These are phyloP conservation scores for Rachicladosporium sp. DNA, from an alignment of 2,329 filamentous ascomycete genomes.

Conservation along the genomic window DNA sequence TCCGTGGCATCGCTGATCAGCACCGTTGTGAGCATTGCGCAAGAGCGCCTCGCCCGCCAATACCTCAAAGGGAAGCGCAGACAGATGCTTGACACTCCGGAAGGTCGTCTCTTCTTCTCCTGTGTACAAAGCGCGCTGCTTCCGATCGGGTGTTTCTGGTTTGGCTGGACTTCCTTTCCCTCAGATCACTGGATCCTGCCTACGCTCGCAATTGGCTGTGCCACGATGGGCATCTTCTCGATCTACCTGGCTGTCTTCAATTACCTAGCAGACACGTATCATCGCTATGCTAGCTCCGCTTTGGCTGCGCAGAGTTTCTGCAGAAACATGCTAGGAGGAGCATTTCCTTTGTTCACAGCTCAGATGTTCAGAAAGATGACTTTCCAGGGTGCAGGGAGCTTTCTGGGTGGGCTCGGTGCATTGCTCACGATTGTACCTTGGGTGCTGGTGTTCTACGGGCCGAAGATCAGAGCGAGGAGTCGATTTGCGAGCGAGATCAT, in stretches of 20 bases:
- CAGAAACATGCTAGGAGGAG: slow-evolving; percentile 68
- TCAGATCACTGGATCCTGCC: slow-evolving; percentile 62
- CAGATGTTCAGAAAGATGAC: slow-evolving; percentile 63
- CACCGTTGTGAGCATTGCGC: slow-evolving; percentile 51
- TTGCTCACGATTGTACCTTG: slow-evolving; percentile 71
- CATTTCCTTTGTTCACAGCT: slow-evolving; percentile 66
- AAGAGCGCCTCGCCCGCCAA: slow-evolving; percentile 12
- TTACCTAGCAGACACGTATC: slow-evolving; percentile 81
- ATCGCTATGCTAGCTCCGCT: slow-evolving; percentile 71
- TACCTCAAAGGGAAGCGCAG: slow-evolving; percentile 17
- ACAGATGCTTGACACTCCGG: slow-evolving; percentile 43
- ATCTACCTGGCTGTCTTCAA: slow-evolving; percentile 87
- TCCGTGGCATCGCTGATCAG: slow-evolving; percentile 54
- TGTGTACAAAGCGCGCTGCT: slow-evolving; percentile 65
- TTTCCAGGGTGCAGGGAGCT: slow-evolving; percentile 55
- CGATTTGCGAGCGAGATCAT: slow-evolving; percentile 51
- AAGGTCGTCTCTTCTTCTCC: slow-evolving; percentile 70
- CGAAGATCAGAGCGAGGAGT: slow-evolving; percentile 61
- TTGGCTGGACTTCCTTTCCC: slow-evolving; percentile 56
- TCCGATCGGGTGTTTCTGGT: slow-evolving; percentile 70
- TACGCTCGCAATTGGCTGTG: slow-evolving; percentile 54
- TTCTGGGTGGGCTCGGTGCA: slow-evolving; percentile 60
- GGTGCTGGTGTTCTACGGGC: slow-evolving; percentile 69
- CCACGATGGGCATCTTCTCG: slow-evolving; percentile 75
- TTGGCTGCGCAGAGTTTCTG: slow-evolving; percentile 79